These are phyloP conservation scores for Beta corolliflora DNA, from an alignment of 179 eudicot species.

Conservation along the genomic window DNA sequence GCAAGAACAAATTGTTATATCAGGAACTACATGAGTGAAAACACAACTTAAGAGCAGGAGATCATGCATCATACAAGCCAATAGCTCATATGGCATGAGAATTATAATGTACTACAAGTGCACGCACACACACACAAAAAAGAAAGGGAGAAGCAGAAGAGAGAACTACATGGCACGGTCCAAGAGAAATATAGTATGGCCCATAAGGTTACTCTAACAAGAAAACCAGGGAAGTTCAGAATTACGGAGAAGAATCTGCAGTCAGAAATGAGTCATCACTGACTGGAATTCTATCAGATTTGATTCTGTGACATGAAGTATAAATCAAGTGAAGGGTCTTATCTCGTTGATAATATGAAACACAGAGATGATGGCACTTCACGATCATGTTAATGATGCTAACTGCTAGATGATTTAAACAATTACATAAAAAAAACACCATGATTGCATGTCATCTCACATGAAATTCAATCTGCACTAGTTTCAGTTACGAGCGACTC, in stretches of 20 bases:
- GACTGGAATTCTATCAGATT: background rate
- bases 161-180: background rate
- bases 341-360: background rate
- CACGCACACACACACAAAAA: background rate
- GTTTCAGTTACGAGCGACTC: background rate
- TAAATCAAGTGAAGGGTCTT: background rate
- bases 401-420: background rate
- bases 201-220: background rate
- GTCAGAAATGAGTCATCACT: background rate
- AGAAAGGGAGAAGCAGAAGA: background rate
- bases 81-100: background rate
- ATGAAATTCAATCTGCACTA: background rate
- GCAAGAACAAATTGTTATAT: constrained; percentile 16
- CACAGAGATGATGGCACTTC: background rate
- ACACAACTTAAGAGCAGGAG: background rate
- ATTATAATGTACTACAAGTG: background rate
- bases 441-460: background rate
- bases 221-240: background rate
- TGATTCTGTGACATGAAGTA: background rate
- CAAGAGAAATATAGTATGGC: background rate
- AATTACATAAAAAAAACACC: background rate
- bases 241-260: background rate
- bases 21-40: background rate
- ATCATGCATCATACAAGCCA: constrained; percentile 1
- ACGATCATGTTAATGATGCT: background rate